Percentiles rank a stretch among this genome's conserved stretches.
Conservation (phyloP, 1,284 basidiomycete species). For the Xerocomus minutiporus region DNA sequence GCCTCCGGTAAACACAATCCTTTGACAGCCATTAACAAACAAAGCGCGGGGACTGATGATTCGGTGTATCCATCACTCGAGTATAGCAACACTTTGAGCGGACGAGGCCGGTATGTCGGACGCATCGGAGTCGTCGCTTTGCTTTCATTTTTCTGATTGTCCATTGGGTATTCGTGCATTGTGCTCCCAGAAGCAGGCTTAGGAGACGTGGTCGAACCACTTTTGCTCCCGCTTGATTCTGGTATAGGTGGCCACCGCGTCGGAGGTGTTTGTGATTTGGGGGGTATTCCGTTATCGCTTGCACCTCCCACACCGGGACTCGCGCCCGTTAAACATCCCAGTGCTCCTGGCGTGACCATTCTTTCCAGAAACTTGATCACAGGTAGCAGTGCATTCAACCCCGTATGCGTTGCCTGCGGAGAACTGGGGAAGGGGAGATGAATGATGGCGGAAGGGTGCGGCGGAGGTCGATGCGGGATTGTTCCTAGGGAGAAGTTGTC, state of each 20-base stretch:
- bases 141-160: constrained; percentile 9
- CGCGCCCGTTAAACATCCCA: constrained; percentile 21
- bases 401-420: constrained; percentile 46
- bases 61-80: constrained; percentile 88
- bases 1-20: constrained; percentile 77
- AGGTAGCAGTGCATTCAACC: constrained; percentile 50
- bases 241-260: constrained; percentile 27
- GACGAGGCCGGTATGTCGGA: constrained; percentile 41
- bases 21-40: constrained; percentile 82
- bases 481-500: constrained; percentile 5
- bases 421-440: constrained; percentile 69
- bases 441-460: constrained; percentile 66
- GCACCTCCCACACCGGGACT: neutral
- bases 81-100: constrained; percentile 68
- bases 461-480: constrained; percentile 57
- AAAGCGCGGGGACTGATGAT: constrained; percentile 82
- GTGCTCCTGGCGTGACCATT: constrained; percentile 46
- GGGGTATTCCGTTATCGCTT: constrained; percentile 5
- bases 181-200: constrained; percentile 1
- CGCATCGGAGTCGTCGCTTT: neutral
- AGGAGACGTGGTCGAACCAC: constrained; percentile 14
- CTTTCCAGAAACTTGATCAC: constrained; percentile 60
- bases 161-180: constrained; percentile 15
- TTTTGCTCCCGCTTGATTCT: constrained; percentile 16
- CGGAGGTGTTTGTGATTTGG: constrained; percentile 9